Base-by-base conservation (phyloP, 129 eudicot species). In the Artemisia argyi region DNA sequence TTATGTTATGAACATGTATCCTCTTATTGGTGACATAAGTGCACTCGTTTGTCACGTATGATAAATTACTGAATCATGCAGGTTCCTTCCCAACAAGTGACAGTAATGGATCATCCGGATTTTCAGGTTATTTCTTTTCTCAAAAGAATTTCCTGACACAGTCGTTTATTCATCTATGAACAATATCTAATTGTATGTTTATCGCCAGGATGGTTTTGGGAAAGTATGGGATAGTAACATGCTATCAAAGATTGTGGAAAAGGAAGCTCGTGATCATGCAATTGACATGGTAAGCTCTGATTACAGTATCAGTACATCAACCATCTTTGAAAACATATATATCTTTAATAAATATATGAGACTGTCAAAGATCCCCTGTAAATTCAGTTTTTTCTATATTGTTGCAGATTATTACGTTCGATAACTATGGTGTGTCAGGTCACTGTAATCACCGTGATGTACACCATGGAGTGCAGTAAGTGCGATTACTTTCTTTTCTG, bases 391-490 rank as follows among this genome's bases (percentile, higher is more conserved):
- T 61, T 66, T 69, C 28, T 70, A 42, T 53, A 7, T 69, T 70
- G 16, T 81, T 78, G 52, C 86, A 93, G 98, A 83, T 93, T 62
- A 72, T 93, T 61, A 87, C 96, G 16, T 93, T 93, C 66, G 98
- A 93, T 78, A 70, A 77, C 18, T 84, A 87, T 71, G 98, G 98
- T 47, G 92, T 93, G 67, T 93, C 98, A 12, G 96, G 97, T 54
- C 98, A 93, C 67, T 87, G 97, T 78, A 93, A 93, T 81, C 98
- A 93, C 67, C 70, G 96, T 32, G 97, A 93, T 66, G 86, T 89
- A 17, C 76, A 87, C 71, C 85, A 47, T 49, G 98, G 98, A 28
- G 88, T 93, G 68, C 81, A 80, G 98, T 93, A 74, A 82, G 87
- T 73, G 65, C 11, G 22, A 5, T 35, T 61, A 16, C 28, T 51